Evolutionary conservation across 2,329 filamentous ascomycete species (phyloP).

Genomic region (Cladophialophora exuberans): DNA sequence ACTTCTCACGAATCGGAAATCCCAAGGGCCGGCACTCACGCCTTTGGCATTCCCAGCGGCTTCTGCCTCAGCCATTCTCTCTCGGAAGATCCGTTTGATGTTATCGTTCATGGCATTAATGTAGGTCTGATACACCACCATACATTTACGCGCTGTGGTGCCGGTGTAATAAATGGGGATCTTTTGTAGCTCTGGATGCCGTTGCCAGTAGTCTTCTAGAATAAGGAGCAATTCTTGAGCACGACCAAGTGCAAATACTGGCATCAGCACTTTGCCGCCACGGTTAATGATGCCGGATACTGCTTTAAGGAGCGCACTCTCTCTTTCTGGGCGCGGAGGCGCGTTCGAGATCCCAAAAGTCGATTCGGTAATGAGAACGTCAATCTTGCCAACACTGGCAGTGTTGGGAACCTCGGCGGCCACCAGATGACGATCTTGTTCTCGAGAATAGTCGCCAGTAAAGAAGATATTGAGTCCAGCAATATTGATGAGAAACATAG

Average conservation of each 20-base stretch:
- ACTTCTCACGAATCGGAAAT: slow-evolving; percentile 91
- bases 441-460: slow-evolving; percentile 94
- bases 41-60: slow-evolving; percentile 78
- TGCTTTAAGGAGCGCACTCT: slow-evolving; percentile 92
- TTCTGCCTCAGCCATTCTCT: slow-evolving; percentile 88
- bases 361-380: slow-evolving; percentile 95
- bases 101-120: slow-evolving; percentile 99
- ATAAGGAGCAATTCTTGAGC: slow-evolving; percentile 94
- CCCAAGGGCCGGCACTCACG: slow-evolving; percentile 74
- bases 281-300: slow-evolving; percentile 89
- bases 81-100: slow-evolving; percentile 92
- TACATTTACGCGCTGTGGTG: slow-evolving; percentile 92
- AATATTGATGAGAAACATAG: slow-evolving; percentile 98
- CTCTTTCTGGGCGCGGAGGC: slow-evolving; percentile 85
- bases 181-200: slow-evolving; percentile 84
- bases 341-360: slow-evolving; percentile 96
- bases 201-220: slow-evolving; percentile 94
- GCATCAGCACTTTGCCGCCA: slow-evolving; percentile 89
- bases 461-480: slow-evolving; percentile 96
- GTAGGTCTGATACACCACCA: slow-evolving; percentile 98
- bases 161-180: slow-evolving; percentile 97
- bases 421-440: slow-evolving; percentile 93
- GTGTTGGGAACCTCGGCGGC: slow-evolving; percentile 78
- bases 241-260: slow-evolving; percentile 90
- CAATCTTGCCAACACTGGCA: slow-evolving; percentile 77